Percentiles rank a stretch among this genome's conserved stretches.
phyloP scores from a whole-genome alignment of 768 basidiomycete genomes.

The Kwoniella sp. region DNA sequence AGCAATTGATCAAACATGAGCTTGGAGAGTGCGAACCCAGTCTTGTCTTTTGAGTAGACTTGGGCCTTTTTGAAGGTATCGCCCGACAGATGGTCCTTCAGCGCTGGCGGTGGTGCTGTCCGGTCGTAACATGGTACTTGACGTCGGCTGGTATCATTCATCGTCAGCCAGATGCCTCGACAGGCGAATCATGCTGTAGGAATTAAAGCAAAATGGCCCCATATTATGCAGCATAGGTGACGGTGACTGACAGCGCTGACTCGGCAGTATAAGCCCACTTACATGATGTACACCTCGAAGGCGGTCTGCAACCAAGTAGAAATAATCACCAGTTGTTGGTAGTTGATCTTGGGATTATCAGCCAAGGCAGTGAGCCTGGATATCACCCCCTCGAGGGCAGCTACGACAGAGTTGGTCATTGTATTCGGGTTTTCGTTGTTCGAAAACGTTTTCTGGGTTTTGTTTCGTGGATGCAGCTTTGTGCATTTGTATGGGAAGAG shows the following conservation, averaged over 20 bases:
- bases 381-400: slow-evolving; percentile 25
- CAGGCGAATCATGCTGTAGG: no score
- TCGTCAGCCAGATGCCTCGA: neutral
- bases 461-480: no score
- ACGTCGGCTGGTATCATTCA: slow-evolving; percentile 60
- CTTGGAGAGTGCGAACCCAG: slow-evolving; percentile 73
- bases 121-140: slow-evolving; percentile 86
- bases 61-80: slow-evolving; percentile 87
- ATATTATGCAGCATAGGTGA: no score
- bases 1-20: slow-evolving; percentile 72
- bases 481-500: no score
- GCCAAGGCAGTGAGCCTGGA: slow-evolving; percentile 26
- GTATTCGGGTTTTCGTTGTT: neutral
- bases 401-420: slow-evolving; percentile 21
- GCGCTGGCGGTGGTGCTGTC: slow-evolving; percentile 68
- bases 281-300: slow-evolving; percentile 88
- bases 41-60: slow-evolving; percentile 86
- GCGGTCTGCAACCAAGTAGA: slow-evolving; percentile 76
- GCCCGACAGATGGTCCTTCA: slow-evolving; percentile 68
- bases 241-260: no score
- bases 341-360: slow-evolving; percentile 59
- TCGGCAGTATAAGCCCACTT: no score
- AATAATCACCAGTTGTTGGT: slow-evolving; percentile 76
- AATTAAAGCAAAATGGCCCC: no score
- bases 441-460: neutral